These are phyloP conservation scores for Cardamine occulta DNA, from an alignment of 345 rosid genomes.

Conservation along the genomic window DNA sequence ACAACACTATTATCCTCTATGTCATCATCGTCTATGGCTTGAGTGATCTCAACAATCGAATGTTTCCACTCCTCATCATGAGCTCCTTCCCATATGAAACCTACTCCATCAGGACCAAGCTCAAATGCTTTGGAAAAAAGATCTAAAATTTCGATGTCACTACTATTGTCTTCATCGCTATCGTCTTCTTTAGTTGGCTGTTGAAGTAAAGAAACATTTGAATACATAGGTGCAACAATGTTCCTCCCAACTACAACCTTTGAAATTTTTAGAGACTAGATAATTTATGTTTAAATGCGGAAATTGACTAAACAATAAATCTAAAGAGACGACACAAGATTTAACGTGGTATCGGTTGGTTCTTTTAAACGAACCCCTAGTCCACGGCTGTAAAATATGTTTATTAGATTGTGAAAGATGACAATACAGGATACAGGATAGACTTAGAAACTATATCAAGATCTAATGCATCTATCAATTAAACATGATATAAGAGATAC, in stretches of 20 bases:
- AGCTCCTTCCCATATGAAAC: constrained; percentile 78
- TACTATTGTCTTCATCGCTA: constrained; percentile 81
- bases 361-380: too few relatives aligned
- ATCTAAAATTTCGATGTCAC: constrained; percentile 57
- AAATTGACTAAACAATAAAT: too few relatives aligned
- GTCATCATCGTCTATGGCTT: constrained; percentile 66
- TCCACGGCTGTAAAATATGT: too few relatives aligned
- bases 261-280: too few relatives aligned
- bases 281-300: too few relatives aligned
- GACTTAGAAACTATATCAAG: too few relatives aligned
- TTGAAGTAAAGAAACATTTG: constrained; percentile 74
- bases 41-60: constrained; percentile 64
- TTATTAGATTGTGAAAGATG: too few relatives aligned
- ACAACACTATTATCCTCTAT: constrained; percentile 60
- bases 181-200: constrained; percentile 80
- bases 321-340: too few relatives aligned
- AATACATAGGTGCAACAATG: constrained; percentile 75
- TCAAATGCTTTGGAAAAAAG: constrained; percentile 53
- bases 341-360: too few relatives aligned
- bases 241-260: constrained; percentile 71
- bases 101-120: constrained; percentile 86
- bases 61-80: constrained; percentile 92
- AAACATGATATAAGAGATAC: too few relatives aligned
- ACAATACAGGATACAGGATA: too few relatives aligned
- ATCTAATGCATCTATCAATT: too few relatives aligned